These are phyloP conservation scores for Pleurotus cornucopiae DNA, from an alignment of 768 basidiomycete genomes.

Conservation along the genomic window DNA sequence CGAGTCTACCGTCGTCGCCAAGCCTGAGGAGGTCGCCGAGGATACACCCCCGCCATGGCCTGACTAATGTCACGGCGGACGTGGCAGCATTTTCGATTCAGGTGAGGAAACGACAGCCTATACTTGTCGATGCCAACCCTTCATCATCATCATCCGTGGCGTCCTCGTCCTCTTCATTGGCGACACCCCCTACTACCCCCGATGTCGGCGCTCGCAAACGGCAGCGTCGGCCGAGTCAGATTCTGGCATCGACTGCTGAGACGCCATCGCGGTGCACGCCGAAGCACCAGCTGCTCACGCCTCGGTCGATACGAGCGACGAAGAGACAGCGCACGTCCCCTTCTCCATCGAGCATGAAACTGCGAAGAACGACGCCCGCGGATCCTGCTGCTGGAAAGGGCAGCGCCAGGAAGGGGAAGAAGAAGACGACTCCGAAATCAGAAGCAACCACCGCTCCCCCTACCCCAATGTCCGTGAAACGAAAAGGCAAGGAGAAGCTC, in stretches of 20 bases:
- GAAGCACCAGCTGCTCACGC: background rate
- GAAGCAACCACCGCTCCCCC: too few relatives aligned
- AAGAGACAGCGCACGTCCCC: background rate
- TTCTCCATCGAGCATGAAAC: background rate
- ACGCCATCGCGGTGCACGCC: background rate
- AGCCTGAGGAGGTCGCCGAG: background rate
- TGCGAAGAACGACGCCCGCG: background rate
- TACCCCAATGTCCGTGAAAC: too few relatives aligned
- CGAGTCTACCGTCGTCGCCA: background rate
- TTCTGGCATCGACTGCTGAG: background rate
- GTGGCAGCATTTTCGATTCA: background rate
- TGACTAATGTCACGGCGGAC: background rate
- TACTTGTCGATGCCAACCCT: background rate
- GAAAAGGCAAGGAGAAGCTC: too few relatives aligned
- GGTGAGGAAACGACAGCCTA: background rate
- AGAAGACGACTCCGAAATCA: background rate
- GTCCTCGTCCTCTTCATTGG: background rate
- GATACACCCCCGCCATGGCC: background rate
- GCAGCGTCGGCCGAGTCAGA: background rate
- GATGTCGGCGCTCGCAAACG: background rate
- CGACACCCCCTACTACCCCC: background rate
- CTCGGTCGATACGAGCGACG: background rate
- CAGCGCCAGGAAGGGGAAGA: background rate
- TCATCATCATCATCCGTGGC: background rate
- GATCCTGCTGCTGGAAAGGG: background rate